phyloP scores from a whole-genome alignment of 2,329 filamentous ascomycete species.

The Trichoderma aggressivum region DNA sequence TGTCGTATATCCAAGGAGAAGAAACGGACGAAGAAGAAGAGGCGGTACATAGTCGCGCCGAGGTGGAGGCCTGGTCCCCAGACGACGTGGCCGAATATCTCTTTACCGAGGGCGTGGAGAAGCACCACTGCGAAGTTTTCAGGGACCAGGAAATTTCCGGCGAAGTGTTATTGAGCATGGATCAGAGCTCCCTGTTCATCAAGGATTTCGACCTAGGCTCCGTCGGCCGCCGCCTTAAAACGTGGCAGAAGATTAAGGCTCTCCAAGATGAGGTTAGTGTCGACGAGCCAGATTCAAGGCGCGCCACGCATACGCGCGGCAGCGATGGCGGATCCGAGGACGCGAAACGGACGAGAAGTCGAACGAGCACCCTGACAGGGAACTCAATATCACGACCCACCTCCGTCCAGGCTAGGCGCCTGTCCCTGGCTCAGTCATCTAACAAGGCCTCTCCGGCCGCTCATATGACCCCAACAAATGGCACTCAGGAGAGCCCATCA shows the following conservation, averaged over 20 bases:
- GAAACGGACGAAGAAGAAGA: conserved; percentile 96
- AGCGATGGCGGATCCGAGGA: conserved; percentile 59
- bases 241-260: conserved; percentile 93
- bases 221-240: conserved; percentile 83
- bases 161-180: conserved; percentile 90
- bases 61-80: conserved; percentile 78
- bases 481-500: conserved; percentile 43
- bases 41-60: conserved; percentile 59
- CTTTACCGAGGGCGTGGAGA: conserved; percentile 79
- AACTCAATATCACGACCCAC: conserved; percentile 43
- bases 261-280: conserved; percentile 82
- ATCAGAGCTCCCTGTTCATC: conserved; percentile 90
- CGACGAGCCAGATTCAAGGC: conserved; percentile 39
- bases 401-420: conserved; percentile 46
- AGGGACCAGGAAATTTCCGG: conserved; percentile 93
- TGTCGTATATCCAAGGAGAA: conserved; percentile 90
- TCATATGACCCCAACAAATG: conserved; percentile 37
- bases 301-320: conserved; percentile 55
- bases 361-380: conserved; percentile 54
- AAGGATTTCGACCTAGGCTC: conserved; percentile 93
- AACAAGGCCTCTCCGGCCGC: conserved; percentile 43
- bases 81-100: conserved; percentile 85
- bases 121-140: conserved; percentile 89
- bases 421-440: conserved; percentile 50
- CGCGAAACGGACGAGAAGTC: conserved; percentile 48